A percentile compares a stretch with the other conserved stretches of the same genome.
Evolutionary conservation across 345 rosid genomes (phyloP).

Genomic region (Melastoma malabathricum): DNA sequence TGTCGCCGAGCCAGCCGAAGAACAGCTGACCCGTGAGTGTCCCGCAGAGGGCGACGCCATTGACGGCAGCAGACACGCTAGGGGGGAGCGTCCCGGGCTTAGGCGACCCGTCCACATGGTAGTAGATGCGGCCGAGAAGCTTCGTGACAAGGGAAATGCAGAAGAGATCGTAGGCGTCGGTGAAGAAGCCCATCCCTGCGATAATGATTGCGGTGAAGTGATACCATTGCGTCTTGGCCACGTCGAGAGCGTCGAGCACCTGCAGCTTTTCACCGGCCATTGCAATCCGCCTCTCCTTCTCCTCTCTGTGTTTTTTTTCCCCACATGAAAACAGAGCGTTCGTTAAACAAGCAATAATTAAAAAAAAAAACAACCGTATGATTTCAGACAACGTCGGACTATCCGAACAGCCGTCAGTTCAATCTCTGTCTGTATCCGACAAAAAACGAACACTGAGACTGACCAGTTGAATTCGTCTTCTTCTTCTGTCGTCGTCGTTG

Average conservation of each 20-base stretch:
- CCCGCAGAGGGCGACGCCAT: constrained; percentile 33
- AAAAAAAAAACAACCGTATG: too few species aligned
- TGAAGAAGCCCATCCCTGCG: constrained; percentile 53
- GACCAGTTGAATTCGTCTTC: too few species aligned
- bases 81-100: not conserved
- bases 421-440: too few species aligned
- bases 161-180: constrained; percentile 46
- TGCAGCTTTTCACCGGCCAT: constrained; percentile 5
- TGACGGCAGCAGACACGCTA: constrained; percentile 12
- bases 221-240: constrained; percentile 29
- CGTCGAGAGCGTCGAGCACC: constrained; percentile 35
- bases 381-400: too few species aligned
- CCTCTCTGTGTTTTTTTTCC: too few species aligned
- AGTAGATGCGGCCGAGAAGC: constrained; percentile 28
- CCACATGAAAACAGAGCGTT: too few species aligned
- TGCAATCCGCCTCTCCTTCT: too few species aligned
- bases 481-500: too few species aligned
- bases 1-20: constrained; percentile 49
- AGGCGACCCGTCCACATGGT: not conserved
- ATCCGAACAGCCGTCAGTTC: too few species aligned
- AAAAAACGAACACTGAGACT: too few species aligned
- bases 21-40: constrained; percentile 39
- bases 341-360: too few species aligned
- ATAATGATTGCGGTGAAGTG: constrained; percentile 46
- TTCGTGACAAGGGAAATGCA: constrained; percentile 13